Evolutionary conservation across 1,139 yeast species (phyloP), one percentile per base, ranked within the genome.

Genomic region (Pichia terricola): DNA sequence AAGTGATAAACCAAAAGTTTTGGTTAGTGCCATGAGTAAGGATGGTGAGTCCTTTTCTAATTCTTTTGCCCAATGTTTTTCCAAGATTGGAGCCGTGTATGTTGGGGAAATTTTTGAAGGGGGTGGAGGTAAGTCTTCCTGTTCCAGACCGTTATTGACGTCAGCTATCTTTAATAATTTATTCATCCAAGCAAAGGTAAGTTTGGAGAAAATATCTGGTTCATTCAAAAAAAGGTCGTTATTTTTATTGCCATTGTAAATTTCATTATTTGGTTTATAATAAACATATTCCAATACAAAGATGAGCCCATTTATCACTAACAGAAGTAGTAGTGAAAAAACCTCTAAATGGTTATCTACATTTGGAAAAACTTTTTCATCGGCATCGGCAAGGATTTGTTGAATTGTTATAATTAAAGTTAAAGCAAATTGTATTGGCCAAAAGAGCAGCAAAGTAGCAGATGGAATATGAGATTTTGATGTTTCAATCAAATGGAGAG

Each of bases 101-200:
- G 52, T 50, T 0, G 82, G 70, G 11, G 74, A 67, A 7, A 77
- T 60, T 33, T 68, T 61, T 3, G 64, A 59, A 1, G 83, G 81
- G 2, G 81, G 72, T 33, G 68, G 62, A 2, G 85, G 84, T 41
- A 80, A 63, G 50, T 75, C 77, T 2, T 71, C 68, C 34, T 72
- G 69, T 22, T 72, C 72, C 7, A 74, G 64, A 5, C 75, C 67
- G 48, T 70, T 69, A 38, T 69, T 69, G 10, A 59, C 57, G 47
- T 75, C 73, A 0, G 81, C 75, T 43, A 70, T 70, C 28, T 58
- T 54, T 34, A 80, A 71, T 47, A 80, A 55, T 1, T 64, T 65
- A 53, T 78, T 79, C 81, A 80, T 75, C 84, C 84, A 79, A 7
- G 73, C 65, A 51, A 76, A 79, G 0, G 83, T 75, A 30, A 76